Conservation (phyloP, 2,329 filamentous ascomycete genomes). For the Arthrobotrys entomopaga region DNA sequence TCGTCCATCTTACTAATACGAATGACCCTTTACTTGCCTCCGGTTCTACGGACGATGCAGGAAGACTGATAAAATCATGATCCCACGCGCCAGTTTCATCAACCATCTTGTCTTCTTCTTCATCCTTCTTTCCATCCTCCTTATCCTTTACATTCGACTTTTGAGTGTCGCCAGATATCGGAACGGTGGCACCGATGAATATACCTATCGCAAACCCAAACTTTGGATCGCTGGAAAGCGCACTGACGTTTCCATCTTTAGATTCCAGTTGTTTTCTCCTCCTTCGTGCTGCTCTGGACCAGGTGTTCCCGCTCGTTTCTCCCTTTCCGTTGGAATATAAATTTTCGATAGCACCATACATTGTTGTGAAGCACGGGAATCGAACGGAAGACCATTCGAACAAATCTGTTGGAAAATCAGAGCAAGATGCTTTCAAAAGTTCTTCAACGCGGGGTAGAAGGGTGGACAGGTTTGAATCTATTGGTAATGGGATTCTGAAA, state of each 20-base stretch:
- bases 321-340: slow-evolving; percentile 47
- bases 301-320: slow-evolving; percentile 58
- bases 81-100: slow-evolving; percentile 69
- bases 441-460: slow-evolving; percentile 34
- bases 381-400: slow-evolving; percentile 45
- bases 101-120: slow-evolving; percentile 61
- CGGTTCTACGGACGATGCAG: slow-evolving; percentile 60
- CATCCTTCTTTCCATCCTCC: slow-evolving; percentile 57
- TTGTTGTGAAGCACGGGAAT: slow-evolving; percentile 34
- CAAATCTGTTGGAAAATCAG: slow-evolving; percentile 30
- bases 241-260: slow-evolving; percentile 65
- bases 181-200: slow-evolving; percentile 60
- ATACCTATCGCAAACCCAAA: slow-evolving; percentile 66
- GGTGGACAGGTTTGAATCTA: slow-evolving; percentile 26
- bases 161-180: slow-evolving; percentile 61
- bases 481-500: slow-evolving; percentile 32
- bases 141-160: slow-evolving; percentile 52
- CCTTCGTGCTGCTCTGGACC: slow-evolving; percentile 64
- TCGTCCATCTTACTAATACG: slow-evolving; percentile 75
- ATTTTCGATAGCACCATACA: slow-evolving; percentile 37
- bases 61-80: slow-evolving; percentile 62
- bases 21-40: slow-evolving; percentile 63
- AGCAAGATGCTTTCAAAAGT: slow-evolving; percentile 20
- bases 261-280: slow-evolving; percentile 60
- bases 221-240: slow-evolving; percentile 69